These are phyloP conservation scores for Solanum gandarillasii DNA, from an alignment of 257 asterid genomes.

Conservation along the genomic window DNA sequence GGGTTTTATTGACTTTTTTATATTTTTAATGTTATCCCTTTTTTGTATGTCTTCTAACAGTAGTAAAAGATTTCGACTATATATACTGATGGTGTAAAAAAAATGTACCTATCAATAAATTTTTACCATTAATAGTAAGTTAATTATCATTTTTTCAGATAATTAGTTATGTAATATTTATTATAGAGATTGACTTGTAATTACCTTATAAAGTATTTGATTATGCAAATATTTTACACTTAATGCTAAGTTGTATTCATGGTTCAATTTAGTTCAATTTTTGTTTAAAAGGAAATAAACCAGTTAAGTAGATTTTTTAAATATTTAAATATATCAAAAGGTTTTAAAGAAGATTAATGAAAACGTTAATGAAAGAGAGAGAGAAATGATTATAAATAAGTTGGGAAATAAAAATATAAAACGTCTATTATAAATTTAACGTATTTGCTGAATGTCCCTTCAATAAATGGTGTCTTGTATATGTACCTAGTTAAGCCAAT, in stretches of 20 bases:
- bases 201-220: background rate
- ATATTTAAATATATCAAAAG: background rate
- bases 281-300: background rate
- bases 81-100: background rate
- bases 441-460: background rate
- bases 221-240: background rate
- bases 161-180: background rate
- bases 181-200: background rate
- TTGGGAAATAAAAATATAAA: background rate
- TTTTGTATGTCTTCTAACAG: background rate
- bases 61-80: background rate
- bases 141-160: background rate
- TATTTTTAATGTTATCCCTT: too few relatives aligned
- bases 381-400: background rate
- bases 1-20: background rate
- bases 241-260: background rate
- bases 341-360: background rate
- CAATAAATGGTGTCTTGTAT: background rate
- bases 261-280: background rate
- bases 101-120: background rate
- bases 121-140: background rate
- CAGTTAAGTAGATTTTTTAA: background rate
- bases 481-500: background rate
- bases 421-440: background rate
- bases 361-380: background rate